Evolutionary conservation across 495 filamentous ascomycete species (phyloP), one percentile per base, ranked within the genome.

Genomic region (Annulohypoxylon moriforme): DNA sequence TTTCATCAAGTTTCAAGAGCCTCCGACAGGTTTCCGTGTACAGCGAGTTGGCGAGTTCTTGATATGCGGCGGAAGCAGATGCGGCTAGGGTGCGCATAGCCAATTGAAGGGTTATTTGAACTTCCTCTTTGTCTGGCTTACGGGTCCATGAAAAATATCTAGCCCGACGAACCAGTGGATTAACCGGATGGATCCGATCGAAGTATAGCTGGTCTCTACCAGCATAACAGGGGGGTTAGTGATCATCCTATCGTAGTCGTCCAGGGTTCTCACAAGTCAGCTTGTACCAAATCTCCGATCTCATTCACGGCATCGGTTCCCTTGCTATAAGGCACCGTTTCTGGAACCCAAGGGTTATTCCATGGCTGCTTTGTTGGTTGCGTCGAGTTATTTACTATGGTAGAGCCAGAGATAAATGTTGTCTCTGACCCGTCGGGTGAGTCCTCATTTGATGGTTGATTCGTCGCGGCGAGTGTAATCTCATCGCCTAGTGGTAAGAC

Each of bases 41-140:
- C 84, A 81, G 9, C 81, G 76, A 84, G 69, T 13, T 78, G 4
- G 47, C 83, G 80, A 52, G 86, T 85, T 59, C 86, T 85, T 0
- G 85, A 81, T 1, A 52, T 11, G 47, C 47, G 24, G 47, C 25
- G 7, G 87, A 88, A 0, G 84, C 67, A 0, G 83, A 81, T 49
- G 83, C 81, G 3, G 87, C 85, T 14, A 86, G 57, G 0, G 85
- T 83, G 81, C 86, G 86, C 86, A 88, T 86, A 22, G 86, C 85
- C 59, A 81, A 82, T 60, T 86, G 85, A 6, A 89, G 73, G 66
- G 83, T 84, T 22, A 75, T 53, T 49, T 80, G 75, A 7, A 20
- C 47, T 31, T 52, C 24, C 5, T 11, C 10, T 29, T 52, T 52
- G 24, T 52, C 47, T 4, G 47, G 13, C 1, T 52, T 52, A 52